Base-by-base conservation (phyloP, 371 early-diverging fungal species). In the Mucor lusitanicus region DNA sequence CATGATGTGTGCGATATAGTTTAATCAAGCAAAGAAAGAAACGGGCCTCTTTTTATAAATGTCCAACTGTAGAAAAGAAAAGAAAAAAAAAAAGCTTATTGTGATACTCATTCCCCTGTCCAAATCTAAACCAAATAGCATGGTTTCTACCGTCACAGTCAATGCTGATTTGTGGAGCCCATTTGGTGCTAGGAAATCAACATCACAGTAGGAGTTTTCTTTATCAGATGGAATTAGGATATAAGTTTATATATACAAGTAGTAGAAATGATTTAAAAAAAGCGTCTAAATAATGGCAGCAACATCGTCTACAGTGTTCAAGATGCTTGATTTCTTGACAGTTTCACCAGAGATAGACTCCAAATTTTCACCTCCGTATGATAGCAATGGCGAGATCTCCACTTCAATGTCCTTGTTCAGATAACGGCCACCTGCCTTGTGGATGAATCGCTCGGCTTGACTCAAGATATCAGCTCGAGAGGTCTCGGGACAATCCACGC, bases 401-500 rank as follows among this genome's bases (percentile, higher is more conserved):
- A 64, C 48, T 19, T 64, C 25, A 23, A 54, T 54, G 28, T 54
- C 28, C n/a, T 25, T 15, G n/a, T 54, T 54, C 30, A 46, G 3
- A 48, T 19, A 46, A 15, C 27, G 32, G 28, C 78, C 74, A 3
- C 81, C 76, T 17, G 76, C 81, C 2, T 67, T 61, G 50, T 74
- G 67, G 15, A 78, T 69, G 66, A 73, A 77, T 0, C 78, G 77
- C 25, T 74, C 59, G 40, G 71, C 72, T 25, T 74, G 75, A 19
- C 65, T 68, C 48, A 76, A 68, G 8, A 92, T 82, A 72, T 90
- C 91, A 1, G 79, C 75, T 37, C 91, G 68, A 3, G 85, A 83
- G 0, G 92, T 92, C 21, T 85, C 85, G 6, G 92, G 92, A 6
- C 80, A 86, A 63, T 92, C 60, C 42, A 60, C 60, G 35, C 83